Base-by-base conservation (phyloP, 495 filamentous ascomycete species). In the Chaetomium tenue region DNA sequence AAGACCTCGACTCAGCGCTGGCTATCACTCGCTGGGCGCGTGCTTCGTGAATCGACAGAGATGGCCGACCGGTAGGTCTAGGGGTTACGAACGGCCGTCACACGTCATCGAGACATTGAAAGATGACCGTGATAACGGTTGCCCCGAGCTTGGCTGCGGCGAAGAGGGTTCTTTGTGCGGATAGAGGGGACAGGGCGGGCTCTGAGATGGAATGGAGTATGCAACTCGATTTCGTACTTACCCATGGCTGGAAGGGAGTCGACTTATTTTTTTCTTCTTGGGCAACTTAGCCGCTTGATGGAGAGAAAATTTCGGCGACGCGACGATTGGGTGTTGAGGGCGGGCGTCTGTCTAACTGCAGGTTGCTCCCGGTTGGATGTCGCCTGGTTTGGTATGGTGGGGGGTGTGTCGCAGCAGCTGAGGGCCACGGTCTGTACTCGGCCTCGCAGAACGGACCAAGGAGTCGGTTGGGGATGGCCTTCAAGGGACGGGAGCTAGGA, bases 211-310 rank as follows among this genome's bases (percentile, higher is more conserved):
- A 62, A 64, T 51, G 60, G 60, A 62, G 66, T 58, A 71, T 68
- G 68, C 68, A 73, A 66, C 55, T 50, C 54, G 66, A 64, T 65
- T 63, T 61, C 51, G 70, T 72, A 80, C 78, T 76, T 78, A 81
- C 76, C 78, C 78, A 80, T 81, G 72, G 68, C 66, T 48, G 64
- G 68, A 60, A 26, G 44, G 25, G 51, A 69, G 64, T 72, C 70
- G 71, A 61, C 33, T 37, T 37, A 37, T 37, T 68, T 73, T 64
- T 65, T n/a, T n/a, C n/a, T 72, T 71, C 70, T 69, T 66, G 64
- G 70, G 63, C 16, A 70, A 74, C 76, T 80, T 79, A 76, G 74
- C 77, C 76, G 77, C 76, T 76, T 70, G 71, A 74, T 66, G 63
- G 64, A 70, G 62, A 60, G 68, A 71, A 69, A 65, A 65, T 72